These are phyloP conservation scores for Mortierella sp. DNA, from an alignment of 371 early-diverging fungal genomes.

Conservation along the genomic window DNA sequence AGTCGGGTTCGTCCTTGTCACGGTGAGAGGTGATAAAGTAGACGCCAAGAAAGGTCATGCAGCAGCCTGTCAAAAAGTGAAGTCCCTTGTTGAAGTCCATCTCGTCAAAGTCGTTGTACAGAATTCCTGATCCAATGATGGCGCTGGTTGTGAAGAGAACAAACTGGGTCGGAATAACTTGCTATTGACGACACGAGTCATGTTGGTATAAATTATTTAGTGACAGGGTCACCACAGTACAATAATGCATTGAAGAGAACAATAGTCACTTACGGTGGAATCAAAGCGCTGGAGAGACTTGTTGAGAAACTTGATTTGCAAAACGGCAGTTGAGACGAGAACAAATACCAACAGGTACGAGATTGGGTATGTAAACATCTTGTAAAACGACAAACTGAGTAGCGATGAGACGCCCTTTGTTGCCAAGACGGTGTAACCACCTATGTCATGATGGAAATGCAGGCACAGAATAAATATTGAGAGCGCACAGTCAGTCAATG, in stretches of 20 bases:
- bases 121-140: conserved; percentile 80
- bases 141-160: conserved; percentile 85
- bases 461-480: conserved; percentile 9
- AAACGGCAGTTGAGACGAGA: conserved; percentile 74
- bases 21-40: conserved; percentile 78
- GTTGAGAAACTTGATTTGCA: conserved; percentile 84
- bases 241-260: background rate
- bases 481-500: background rate
- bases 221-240: background rate
- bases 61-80: conserved; percentile 71
- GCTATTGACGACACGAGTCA: conserved; percentile 37
- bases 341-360: conserved; percentile 76
- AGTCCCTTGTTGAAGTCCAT: conserved; percentile 64
- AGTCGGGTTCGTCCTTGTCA: conserved; percentile 27
- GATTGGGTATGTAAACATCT: conserved; percentile 77
- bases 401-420: conserved; percentile 83
- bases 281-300: conserved; percentile 79
- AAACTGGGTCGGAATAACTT: conserved; percentile 88
- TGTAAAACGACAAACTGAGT: conserved; percentile 72
- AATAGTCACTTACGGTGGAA: conserved; percentile 66
- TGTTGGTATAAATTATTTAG: background rate
- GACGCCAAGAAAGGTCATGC: conserved; percentile 81
- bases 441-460: conserved; percentile 48
- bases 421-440: conserved; percentile 85
- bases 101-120: conserved; percentile 82